Conservation (phyloP, 306 rosid species). For the Cicer arietinum region DNA sequence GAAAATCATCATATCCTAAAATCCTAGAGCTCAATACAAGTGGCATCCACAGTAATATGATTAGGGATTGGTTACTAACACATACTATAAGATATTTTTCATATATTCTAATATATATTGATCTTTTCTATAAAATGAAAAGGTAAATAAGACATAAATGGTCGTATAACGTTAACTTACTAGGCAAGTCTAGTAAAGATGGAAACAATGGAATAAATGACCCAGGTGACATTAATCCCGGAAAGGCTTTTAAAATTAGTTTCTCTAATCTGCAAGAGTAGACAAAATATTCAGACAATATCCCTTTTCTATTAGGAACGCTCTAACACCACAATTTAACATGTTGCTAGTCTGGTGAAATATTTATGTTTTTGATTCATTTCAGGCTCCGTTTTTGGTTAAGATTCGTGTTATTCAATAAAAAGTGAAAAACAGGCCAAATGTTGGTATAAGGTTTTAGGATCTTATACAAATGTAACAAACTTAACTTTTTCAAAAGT, state of each 20-base stretch:
- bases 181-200: slow-evolving; percentile 79
- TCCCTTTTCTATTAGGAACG: slow-evolving; percentile 11
- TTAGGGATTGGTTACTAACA: neutral
- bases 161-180: slow-evolving; percentile 57
- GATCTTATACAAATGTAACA: neutral
- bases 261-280: slow-evolving; percentile 72
- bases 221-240: slow-evolving; percentile 83
- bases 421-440: slow-evolving; percentile 8
- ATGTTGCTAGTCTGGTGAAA: slow-evolving; percentile 9
- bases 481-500: neutral
- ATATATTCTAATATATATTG: neutral
- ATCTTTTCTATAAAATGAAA: slow-evolving; percentile 21
- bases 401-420: slow-evolving; percentile 12
- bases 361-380: slow-evolving; percentile 13
- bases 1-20: neutral
- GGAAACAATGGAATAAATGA: slow-evolving; percentile 93
- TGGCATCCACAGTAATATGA: neutral
- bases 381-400: slow-evolving; percentile 14
- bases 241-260: slow-evolving; percentile 69
- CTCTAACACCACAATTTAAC: slow-evolving; percentile 27
- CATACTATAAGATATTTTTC: slow-evolving; percentile 8
- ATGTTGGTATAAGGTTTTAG: slow-evolving; percentile 13
- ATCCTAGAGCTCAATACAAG: slow-evolving; percentile 25
- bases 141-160: slow-evolving; percentile 18
- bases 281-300: slow-evolving; percentile 34